Evolutionary conservation across 768 basidiomycete genomes (phyloP).

Genomic region (Lactarius evosmus): DNA sequence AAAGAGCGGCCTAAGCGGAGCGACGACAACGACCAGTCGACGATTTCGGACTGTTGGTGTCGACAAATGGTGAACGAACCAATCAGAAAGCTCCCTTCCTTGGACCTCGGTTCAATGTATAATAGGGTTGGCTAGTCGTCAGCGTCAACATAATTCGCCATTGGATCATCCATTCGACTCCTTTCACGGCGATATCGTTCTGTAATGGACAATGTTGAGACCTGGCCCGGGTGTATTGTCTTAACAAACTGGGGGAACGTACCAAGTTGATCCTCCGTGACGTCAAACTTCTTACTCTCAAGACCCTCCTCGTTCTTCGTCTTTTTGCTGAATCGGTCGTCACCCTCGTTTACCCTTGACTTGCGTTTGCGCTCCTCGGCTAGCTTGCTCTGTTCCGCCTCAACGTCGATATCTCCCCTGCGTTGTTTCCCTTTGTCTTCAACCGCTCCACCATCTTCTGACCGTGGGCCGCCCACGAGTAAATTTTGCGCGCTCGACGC

Average conservation of each 20-base stretch:
- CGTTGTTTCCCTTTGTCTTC: constrained; percentile 31
- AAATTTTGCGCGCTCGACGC: constrained; percentile 75
- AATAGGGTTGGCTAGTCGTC: constrained; percentile 32
- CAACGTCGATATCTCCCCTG: constrained; percentile 18
- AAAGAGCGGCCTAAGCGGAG: not conserved
- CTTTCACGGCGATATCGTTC: constrained; percentile 88
- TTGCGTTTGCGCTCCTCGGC: constrained; percentile 33
- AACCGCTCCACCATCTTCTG: constrained; percentile 13
- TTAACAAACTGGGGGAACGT: constrained; percentile 31
- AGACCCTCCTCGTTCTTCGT: constrained; percentile 79
- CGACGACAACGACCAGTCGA: not conserved
- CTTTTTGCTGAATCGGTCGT: constrained; percentile 75
- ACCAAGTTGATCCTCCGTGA: constrained; percentile 88
- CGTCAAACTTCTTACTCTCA: constrained; percentile 66
- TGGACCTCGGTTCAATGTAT: not conserved
- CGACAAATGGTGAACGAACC: not conserved
- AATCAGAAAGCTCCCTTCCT: not conserved
- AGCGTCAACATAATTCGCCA: constrained; percentile 84
- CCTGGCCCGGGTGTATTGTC: not conserved
- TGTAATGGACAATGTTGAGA: constrained; percentile 34
- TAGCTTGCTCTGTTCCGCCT: constrained; percentile 30
- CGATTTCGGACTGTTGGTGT: not conserved
- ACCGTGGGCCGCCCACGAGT: constrained; percentile 38
- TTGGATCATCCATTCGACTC: constrained; percentile 79
- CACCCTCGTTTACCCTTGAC: constrained; percentile 42